These are phyloP conservation scores for Melaleuca quinquenervia DNA, from an alignment of 345 rosid genomes.

Conservation along the genomic window DNA sequence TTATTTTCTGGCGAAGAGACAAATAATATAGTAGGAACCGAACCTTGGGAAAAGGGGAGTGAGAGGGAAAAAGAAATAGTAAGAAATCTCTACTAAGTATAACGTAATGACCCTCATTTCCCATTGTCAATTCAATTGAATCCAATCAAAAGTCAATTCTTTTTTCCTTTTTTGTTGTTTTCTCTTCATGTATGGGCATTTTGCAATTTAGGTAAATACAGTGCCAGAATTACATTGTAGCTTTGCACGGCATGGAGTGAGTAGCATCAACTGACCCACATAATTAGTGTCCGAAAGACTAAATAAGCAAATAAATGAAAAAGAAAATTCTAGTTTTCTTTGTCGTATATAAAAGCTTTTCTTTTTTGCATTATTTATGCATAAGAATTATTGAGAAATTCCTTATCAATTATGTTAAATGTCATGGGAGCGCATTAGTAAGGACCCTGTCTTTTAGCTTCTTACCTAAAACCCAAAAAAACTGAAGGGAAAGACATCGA, in stretches of 20 bases:
- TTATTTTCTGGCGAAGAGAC: too few species aligned
- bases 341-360: background rate
- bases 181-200: background rate
- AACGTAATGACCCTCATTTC: too few species aligned
- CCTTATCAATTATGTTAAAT: background rate
- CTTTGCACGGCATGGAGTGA: too few species aligned
- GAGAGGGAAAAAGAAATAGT: too few species aligned
- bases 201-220: background rate
- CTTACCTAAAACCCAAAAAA: background rate
- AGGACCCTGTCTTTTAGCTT: background rate
- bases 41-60: too few species aligned
- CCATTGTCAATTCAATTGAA: too few species aligned
- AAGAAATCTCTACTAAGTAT: background rate
- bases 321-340: background rate
- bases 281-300: too few species aligned
- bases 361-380: background rate
- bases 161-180: too few species aligned
- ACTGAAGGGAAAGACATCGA: background rate
- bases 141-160: background rate
- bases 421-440: background rate
- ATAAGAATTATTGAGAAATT: background rate
- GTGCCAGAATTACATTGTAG: background rate
- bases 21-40: too few species aligned
- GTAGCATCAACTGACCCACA: too few species aligned
- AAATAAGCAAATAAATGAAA: too few species aligned